Base-by-base conservation (phyloP, 2,329 filamentous ascomycete genomes). In the Hymenoscyphus albidus region DNA sequence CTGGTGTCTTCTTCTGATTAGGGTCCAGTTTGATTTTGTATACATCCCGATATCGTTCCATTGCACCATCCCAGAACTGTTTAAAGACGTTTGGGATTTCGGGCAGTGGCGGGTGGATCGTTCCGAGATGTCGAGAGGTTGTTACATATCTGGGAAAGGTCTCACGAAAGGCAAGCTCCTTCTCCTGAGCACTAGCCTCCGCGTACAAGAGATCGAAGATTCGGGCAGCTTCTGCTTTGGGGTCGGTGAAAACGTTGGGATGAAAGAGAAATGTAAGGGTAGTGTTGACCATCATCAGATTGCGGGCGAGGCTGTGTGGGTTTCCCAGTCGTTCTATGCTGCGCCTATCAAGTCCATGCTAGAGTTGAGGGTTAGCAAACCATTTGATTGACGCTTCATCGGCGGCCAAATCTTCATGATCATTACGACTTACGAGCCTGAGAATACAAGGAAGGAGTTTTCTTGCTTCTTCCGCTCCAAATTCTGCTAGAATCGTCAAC, bases 251-350 rank as follows among this genome's bases (percentile, higher is more conserved):
- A 5, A 56, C 48, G 5, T 56, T 62, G 38, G 59, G 59, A 12
- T 62, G 44, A 12, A 56, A 62, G 44, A 62, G 59, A 16, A 56
- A 62, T 42, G 40, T 32, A 14, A 62, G 59, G n/a, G 59, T 62
- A 7, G 27, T 35, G 18, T 56, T 39, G 59, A 18, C 38, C 59
- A 62, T 56, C 31, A 62, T n/a, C 16, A 62, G 38, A 18, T 39
- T 62, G 27, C 59, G 44, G 35, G 59, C 59, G n/a, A 62, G 54
- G 31, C 56, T 62, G 27, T 62, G 59, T 3, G 59, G 59, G 27
- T 48, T 42, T 22, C 59, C 59, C 48, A 48, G 55, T 31, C 59
- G 59, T 35, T 55, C 14, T 3, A 18, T 10, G 18, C 18, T 27
- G 40, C 59, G 59, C 54, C 22, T 31, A 10, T 27, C 16, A 6